phyloP scores from a whole-genome alignment of 768 basidiomycete genomes.

The Lentinula aciculospora region DNA sequence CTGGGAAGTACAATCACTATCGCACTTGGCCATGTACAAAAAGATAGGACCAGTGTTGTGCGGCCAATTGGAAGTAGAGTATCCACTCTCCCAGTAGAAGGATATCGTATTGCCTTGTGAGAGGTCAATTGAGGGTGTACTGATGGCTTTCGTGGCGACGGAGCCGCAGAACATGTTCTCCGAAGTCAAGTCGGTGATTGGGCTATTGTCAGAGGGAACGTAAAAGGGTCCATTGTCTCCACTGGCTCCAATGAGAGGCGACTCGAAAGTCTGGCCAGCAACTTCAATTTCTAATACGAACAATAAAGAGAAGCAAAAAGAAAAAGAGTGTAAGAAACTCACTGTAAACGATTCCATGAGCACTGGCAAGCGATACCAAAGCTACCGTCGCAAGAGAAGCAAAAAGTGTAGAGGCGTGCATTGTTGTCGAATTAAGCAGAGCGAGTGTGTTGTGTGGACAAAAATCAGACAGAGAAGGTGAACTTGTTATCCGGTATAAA shows the following conservation, averaged over 20 bases:
- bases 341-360: constrained; percentile 2
- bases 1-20: background rate
- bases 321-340: background rate
- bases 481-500: background rate
- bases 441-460: background rate
- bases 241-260: background rate
- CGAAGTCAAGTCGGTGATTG: background rate
- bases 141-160: background rate
- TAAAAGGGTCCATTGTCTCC: constrained; percentile 3
- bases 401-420: constrained; percentile 4
- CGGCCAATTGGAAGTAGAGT: background rate
- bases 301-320: background rate
- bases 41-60: constrained; percentile 2
- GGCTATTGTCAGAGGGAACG: constrained; percentile 1
- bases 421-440: background rate
- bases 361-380: background rate
- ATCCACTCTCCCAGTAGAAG: constrained; percentile 3
- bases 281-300: background rate
- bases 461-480: background rate
- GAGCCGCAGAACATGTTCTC: constrained; percentile 2
- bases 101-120: background rate
- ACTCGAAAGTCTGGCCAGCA: constrained; percentile 3
- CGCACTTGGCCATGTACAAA: constrained; percentile 4
- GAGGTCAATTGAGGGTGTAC: background rate
- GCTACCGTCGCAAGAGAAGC: constrained; percentile 1